A percentile compares a stretch with the other conserved stretches of the same genome.
These are phyloP conservation scores for Chlamydomonas eustigma DNA, from an alignment of 139 green algal species.

Conservation along the genomic window DNA sequence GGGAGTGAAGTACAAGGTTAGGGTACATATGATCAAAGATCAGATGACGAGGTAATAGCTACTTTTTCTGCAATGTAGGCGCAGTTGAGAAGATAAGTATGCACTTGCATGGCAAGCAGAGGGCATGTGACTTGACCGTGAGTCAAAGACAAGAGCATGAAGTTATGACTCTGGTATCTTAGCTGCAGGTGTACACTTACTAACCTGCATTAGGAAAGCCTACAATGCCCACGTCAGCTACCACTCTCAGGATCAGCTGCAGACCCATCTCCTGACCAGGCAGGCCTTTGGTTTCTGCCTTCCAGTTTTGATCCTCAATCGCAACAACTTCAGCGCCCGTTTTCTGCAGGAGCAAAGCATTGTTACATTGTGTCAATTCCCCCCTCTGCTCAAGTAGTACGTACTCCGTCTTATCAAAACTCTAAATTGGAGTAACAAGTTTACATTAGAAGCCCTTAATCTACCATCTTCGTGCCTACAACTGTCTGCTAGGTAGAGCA, in stretches of 20 bases:
- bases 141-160: too few species aligned
- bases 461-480: too few species aligned
- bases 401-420: too few species aligned
- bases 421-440: too few species aligned
- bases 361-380: neutral
- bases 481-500: too few species aligned
- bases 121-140: too few species aligned
- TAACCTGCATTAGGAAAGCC: constrained; percentile 88
- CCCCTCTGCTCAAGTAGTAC: too few species aligned
- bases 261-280: constrained; percentile 67
- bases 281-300: constrained; percentile 45
- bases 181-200: too few species aligned
- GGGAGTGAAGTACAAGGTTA: too few species aligned
- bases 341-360: constrained; percentile 17
- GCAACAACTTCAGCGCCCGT: constrained; percentile 48
- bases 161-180: too few species aligned
- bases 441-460: too few species aligned
- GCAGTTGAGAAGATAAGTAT: neutral
- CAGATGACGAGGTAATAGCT: neutral
- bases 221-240: constrained; percentile 91
- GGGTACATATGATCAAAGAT: too few species aligned
- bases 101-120: neutral
- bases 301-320: constrained; percentile 66
- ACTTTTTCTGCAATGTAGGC: neutral
- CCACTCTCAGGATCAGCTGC: constrained; percentile 76